Conservation (phyloP, 2,329 filamentous ascomycete species). For the Colletotrichum euphorbiae region DNA sequence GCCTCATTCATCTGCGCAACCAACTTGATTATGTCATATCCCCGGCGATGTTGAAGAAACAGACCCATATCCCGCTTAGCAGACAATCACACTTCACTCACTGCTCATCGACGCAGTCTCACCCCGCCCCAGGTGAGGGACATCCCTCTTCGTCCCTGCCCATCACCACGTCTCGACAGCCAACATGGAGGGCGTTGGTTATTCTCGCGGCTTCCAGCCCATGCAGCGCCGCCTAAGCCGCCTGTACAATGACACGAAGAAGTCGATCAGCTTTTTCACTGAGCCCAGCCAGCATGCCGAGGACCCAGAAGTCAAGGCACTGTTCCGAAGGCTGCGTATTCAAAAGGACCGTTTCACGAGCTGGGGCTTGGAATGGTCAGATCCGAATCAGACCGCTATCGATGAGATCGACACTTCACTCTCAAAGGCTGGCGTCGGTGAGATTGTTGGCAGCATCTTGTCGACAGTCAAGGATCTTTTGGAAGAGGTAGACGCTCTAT, state of each 20-base stretch:
- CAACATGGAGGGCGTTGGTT: slow-evolving; percentile 64
- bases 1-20: not conserved
- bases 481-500: slow-evolving; percentile 79
- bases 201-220: slow-evolving; percentile 64
- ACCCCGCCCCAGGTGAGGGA: slow-evolving; percentile 28
- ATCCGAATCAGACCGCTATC: slow-evolving; percentile 72
- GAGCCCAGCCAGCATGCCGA: slow-evolving; percentile 71
- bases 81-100: not conserved
- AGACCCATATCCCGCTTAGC: not conserved
- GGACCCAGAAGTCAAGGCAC: slow-evolving; percentile 75
- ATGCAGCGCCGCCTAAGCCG: slow-evolving; percentile 74
- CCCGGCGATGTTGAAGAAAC: not conserved
- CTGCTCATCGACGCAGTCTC: not conserved
- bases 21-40: slow-evolving; percentile 21
- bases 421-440: slow-evolving; percentile 79
- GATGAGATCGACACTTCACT: slow-evolving; percentile 78
- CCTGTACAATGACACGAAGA: slow-evolving; percentile 85
- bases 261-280: slow-evolving; percentile 79
- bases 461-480: slow-evolving; percentile 84
- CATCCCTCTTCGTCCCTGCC: slow-evolving; percentile 17
- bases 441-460: slow-evolving; percentile 83
- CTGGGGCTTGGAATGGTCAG: slow-evolving; percentile 86
- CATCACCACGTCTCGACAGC: not conserved
- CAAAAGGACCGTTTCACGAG: slow-evolving; percentile 83
- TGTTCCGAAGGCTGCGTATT: slow-evolving; percentile 82